Evolutionary conservation across 148 eudicot genomes (phyloP).

Genomic region (Hydrangea macrophylla): DNA sequence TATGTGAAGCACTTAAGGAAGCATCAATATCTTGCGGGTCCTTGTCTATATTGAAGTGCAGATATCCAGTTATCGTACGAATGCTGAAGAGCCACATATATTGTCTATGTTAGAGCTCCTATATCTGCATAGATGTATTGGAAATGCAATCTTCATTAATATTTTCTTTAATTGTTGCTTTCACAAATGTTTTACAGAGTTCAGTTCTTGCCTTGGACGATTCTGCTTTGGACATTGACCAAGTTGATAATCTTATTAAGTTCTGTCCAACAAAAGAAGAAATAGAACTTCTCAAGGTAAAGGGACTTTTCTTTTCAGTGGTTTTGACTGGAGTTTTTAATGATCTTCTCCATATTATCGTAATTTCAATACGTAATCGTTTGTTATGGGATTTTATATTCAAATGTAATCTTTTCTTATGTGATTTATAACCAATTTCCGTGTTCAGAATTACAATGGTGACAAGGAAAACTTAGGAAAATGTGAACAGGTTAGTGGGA

Average conservation of each 20-base stretch:
- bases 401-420: neutral
- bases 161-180: neutral
- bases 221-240: constrained; percentile 57
- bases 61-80: too few relatives aligned
- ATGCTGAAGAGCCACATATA: too few relatives aligned
- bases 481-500: constrained; percentile 53
- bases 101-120: too few relatives aligned
- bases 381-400: neutral
- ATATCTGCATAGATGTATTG: too few relatives aligned
- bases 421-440: neutral
- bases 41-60: too few relatives aligned
- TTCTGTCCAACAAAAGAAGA: constrained; percentile 75
- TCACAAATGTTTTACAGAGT: constrained; percentile 28
- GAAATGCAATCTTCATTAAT: neutral
- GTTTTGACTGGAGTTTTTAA: neutral
- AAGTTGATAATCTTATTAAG: constrained; percentile 63
- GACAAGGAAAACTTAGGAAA: constrained; percentile 56
- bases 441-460: constrained; percentile 51
- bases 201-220: constrained; percentile 64
- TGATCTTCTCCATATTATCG: neutral
- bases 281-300: constrained; percentile 58
- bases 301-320: constrained; percentile 4
- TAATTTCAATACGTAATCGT: neutral
- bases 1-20: too few relatives aligned
- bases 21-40: too few relatives aligned